A percentile compares a stretch with the other conserved stretches of the same genome.
Evolutionary conservation across 768 basidiomycete species (phyloP).

Genomic region (Coprinopsis strossmayeri): DNA sequence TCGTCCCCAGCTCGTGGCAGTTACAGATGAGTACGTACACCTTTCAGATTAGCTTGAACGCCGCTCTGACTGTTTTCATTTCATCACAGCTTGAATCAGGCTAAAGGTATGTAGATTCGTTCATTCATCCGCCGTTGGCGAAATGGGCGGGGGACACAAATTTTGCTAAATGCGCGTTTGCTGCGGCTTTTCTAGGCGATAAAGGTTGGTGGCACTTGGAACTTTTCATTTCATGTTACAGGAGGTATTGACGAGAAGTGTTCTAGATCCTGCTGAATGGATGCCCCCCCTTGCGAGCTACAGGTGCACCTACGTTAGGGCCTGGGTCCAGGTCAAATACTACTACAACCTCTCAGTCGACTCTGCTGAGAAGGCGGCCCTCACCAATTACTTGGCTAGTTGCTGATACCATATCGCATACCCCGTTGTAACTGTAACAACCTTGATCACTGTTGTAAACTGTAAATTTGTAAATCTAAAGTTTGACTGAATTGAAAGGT

Average conservation of each 20-base stretch:
- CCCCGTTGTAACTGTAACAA: too few relatives aligned
- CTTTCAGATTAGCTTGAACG: background rate
- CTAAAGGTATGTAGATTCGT: slow-evolving; percentile 30
- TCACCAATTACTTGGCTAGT: slow-evolving; percentile 29
- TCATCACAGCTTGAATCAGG: slow-evolving; percentile 32
- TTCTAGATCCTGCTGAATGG: slow-evolving; percentile 42
- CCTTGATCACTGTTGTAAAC: too few relatives aligned
- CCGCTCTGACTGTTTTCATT: background rate
- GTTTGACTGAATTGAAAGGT: too few relatives aligned
- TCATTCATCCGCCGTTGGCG: background rate
- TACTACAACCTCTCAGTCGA: slow-evolving; percentile 44
- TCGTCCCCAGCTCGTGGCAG: slow-evolving; percentile 47
- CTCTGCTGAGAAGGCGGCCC: slow-evolving; percentile 42
- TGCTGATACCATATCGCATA: slow-evolving; percentile 21
- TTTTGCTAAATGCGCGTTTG: background rate
- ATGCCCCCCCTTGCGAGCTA: slow-evolving; percentile 42
- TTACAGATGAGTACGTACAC: slow-evolving; percentile 31
- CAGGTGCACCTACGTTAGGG: slow-evolving; percentile 45
- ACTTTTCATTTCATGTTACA: background rate
- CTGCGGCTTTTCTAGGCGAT: slow-evolving; percentile 27
- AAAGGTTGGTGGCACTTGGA: slow-evolving; percentile 23
- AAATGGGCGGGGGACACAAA: background rate
- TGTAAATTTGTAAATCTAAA: too few relatives aligned
- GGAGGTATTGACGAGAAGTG: background rate
- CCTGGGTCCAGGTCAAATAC: slow-evolving; percentile 49